Percentiles rank a stretch among this genome's conserved stretches.
Evolutionary conservation across 352 stramenopile genomes (phyloP).

Genomic region (Pythium insidiosum): DNA sequence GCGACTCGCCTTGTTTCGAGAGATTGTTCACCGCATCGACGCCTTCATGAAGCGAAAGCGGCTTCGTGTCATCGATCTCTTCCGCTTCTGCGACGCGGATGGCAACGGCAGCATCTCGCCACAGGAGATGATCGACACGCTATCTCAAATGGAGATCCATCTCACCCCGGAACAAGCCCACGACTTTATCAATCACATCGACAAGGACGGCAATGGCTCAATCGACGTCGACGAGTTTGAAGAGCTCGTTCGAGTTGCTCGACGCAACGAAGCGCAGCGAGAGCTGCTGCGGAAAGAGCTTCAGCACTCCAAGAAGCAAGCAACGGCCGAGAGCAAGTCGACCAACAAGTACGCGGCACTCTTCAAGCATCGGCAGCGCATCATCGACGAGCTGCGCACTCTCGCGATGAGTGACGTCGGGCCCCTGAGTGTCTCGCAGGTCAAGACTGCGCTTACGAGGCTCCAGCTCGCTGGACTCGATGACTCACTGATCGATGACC

Average conservation of each 20-base stretch:
- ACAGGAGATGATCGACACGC: slow-evolving; percentile 75
- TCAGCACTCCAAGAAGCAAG: slow-evolving; percentile 28
- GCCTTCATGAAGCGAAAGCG: slow-evolving; percentile 81
- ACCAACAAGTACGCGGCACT: slow-evolving; percentile 29
- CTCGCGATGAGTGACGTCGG: slow-evolving; percentile 26
- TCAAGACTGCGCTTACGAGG: slow-evolving; percentile 32
- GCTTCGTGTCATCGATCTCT: slow-evolving; percentile 77
- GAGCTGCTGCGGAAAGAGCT: slow-evolving; percentile 69
- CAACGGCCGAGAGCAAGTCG: slow-evolving; percentile 18
- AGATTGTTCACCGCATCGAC: slow-evolving; percentile 76
- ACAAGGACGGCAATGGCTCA: slow-evolving; percentile 76
- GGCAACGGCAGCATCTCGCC: slow-evolving; percentile 72
- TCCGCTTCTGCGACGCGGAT: slow-evolving; percentile 79
- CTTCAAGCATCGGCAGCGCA: slow-evolving; percentile 43
- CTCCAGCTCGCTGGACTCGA: slow-evolving; percentile 45
- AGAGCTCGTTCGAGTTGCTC: slow-evolving; percentile 63
- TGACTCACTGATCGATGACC: slow-evolving; percentile 32
- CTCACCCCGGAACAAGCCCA: slow-evolving; percentile 50
- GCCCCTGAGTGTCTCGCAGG: slow-evolving; percentile 27
- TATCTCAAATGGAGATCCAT: slow-evolving; percentile 82
- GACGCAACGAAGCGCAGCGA: slow-evolving; percentile 58
- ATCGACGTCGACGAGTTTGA: slow-evolving; percentile 86
- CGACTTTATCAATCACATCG: slow-evolving; percentile 69
- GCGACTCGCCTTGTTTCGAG: slow-evolving; percentile 59
- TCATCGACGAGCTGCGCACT: slow-evolving; percentile 58